These are phyloP conservation scores for Pythium folliculosum DNA, from an alignment of 352 stramenopile genomes.

Conservation along the genomic window DNA sequence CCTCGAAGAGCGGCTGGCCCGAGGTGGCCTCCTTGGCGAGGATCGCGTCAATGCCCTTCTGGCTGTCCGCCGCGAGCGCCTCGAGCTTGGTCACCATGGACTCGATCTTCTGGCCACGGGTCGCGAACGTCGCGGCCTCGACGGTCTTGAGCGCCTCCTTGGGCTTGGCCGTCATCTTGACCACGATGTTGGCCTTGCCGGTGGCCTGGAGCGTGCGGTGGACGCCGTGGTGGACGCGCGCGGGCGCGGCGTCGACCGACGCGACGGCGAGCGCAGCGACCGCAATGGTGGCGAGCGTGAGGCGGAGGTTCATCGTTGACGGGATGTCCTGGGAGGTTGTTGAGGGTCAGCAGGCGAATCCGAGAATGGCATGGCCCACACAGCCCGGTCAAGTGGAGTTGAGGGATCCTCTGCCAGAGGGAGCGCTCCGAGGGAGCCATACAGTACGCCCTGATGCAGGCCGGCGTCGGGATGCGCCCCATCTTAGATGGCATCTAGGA, in stretches of 20 bases:
- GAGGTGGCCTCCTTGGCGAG: background rate
- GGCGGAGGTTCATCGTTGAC: conserved; percentile 8
- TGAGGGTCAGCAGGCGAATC: background rate
- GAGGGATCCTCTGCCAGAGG: no score
- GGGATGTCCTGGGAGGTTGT: background rate
- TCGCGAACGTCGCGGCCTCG: conserved; percentile 9
- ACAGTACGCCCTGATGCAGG: no score
- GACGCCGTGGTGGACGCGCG: conserved; percentile 6
- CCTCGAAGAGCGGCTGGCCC: conserved; percentile 2
- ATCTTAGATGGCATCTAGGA: no score
- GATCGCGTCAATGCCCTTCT: conserved; percentile 7
- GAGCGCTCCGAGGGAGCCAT: no score
- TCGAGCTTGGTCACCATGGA: conserved; percentile 12
- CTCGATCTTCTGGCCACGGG: conserved; percentile 18
- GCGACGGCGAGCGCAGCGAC: background rate
- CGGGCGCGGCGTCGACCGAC: background rate
- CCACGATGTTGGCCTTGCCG: conserved; percentile 16
- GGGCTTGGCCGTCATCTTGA: conserved; percentile 8
- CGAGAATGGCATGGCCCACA: background rate
- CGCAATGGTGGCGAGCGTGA: conserved; percentile 2
- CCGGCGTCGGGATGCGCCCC: no score
- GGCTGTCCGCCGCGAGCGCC: background rate
- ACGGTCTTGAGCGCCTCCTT: conserved; percentile 1
- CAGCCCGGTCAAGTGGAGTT: no score
- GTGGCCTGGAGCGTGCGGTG: conserved; percentile 9